phyloP scores from a whole-genome alignment of 768 basidiomycete genomes.

The Chiua virens region DNA sequence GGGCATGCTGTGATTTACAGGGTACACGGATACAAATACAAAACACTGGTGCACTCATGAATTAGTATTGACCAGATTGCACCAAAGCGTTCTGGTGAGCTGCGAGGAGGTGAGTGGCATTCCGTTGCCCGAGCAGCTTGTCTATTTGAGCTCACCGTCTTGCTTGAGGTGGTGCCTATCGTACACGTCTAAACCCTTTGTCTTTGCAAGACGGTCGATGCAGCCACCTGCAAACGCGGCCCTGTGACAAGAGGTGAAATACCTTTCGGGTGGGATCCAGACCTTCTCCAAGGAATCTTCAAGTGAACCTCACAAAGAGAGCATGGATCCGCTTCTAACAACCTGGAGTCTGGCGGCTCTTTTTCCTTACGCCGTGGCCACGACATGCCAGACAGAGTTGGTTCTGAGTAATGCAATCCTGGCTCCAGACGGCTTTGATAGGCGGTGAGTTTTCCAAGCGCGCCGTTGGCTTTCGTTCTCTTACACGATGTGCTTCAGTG shows the following conservation, averaged over 20 bases:
- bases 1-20: conserved; percentile 48
- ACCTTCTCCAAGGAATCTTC: too few species aligned
- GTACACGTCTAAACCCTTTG: conserved; percentile 20
- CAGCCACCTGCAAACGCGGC: conserved; percentile 26
- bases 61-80: conserved; percentile 19
- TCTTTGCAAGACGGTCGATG: conserved; percentile 27
- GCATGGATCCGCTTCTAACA: too few species aligned
- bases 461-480: conserved; percentile 13
- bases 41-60: background rate
- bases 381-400: conserved; percentile 14
- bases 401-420: too few species aligned
- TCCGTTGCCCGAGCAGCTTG: too few species aligned
- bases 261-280: too few species aligned
- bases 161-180: conserved; percentile 19
- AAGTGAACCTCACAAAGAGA: too few species aligned
- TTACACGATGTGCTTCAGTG: conserved; percentile 20
- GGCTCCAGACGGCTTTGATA: too few species aligned
- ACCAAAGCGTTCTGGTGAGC: conserved; percentile 13
- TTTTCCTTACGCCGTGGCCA: conserved; percentile 4
- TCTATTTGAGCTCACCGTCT: conserved; percentile 14
- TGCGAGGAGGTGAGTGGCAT: conserved; percentile 8
- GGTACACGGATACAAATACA: conserved; percentile 13
- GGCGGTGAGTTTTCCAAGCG: too few species aligned
- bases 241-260: conserved; percentile 10
- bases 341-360: conserved; percentile 9